Evolutionary conservation across 805 yeast genomes (phyloP).

Genomic region (Maudiozyma barnettii): DNA sequence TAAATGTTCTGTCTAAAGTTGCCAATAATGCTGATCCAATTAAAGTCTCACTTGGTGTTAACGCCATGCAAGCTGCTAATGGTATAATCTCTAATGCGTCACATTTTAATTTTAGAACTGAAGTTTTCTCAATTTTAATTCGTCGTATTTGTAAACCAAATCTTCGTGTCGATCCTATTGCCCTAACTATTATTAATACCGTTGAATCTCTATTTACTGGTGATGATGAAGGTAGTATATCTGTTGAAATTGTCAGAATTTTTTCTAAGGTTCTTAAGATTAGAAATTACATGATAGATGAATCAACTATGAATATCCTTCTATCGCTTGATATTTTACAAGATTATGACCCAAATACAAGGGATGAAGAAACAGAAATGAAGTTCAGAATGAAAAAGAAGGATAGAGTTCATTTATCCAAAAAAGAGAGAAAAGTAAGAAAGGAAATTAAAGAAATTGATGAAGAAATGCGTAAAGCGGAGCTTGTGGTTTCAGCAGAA

Average conservation of each 20-base stretch:
- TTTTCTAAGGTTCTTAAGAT: slow-evolving; percentile 62
- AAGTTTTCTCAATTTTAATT: slow-evolving; percentile 55
- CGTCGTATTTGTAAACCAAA: slow-evolving; percentile 60
- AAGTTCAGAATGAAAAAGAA: slow-evolving; percentile 60
- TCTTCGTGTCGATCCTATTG: slow-evolving; percentile 35
- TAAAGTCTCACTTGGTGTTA: slow-evolving; percentile 35
- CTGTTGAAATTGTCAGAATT: slow-evolving; percentile 62
- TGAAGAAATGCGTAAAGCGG: slow-evolving; percentile 80
- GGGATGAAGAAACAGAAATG: slow-evolving; percentile 36
- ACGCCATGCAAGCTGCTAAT: slow-evolving; percentile 70
- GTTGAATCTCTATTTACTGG: slow-evolving; percentile 63
- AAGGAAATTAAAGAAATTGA: slow-evolving; percentile 84
- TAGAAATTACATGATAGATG: slow-evolving; percentile 73
- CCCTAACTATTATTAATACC: slow-evolving; percentile 50
- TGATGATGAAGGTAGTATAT: slow-evolving; percentile 75
- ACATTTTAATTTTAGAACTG: slow-evolving; percentile 75
- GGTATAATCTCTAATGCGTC: slow-evolving; percentile 60
- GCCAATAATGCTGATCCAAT: slow-evolving; percentile 28
- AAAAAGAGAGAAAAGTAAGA: slow-evolving; percentile 76
- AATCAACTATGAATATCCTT: slow-evolving; percentile 64
- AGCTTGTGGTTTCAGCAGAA: slow-evolving; percentile 75
- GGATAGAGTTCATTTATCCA: slow-evolving; percentile 85
- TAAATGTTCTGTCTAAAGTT: slow-evolving; percentile 36
- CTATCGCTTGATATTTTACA: slow-evolving; percentile 55
- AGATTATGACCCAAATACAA: slow-evolving; percentile 63